Evolutionary conservation across 768 basidiomycete genomes (phyloP).

Genomic region (Lactarius pseudohatsudake): DNA sequence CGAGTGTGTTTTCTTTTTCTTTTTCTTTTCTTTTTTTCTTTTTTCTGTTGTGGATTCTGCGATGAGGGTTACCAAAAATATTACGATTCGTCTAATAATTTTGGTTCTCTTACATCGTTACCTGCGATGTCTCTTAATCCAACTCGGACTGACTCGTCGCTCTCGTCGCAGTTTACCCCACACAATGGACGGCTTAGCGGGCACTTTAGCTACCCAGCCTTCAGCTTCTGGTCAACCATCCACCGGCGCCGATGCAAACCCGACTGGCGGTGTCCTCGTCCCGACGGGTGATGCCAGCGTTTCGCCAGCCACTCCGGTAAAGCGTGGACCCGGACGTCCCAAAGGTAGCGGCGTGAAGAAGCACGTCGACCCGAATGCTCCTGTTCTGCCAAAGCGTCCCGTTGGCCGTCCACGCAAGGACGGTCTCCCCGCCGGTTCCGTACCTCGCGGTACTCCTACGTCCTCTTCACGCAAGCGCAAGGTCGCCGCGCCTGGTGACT

Average conservation of each 20-base stretch:
- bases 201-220: constrained; percentile 21
- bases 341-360: constrained; percentile 79
- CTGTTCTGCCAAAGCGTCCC: constrained; percentile 68
- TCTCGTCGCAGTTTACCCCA: neutral
- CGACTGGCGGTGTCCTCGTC: neutral
- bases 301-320: constrained; percentile 38
- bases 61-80: constrained; percentile 26
- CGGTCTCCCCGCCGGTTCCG: constrained; percentile 75
- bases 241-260: constrained; percentile 5
- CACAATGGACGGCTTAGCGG: constrained; percentile 21
- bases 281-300: constrained; percentile 10
- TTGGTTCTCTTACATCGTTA: neutral
- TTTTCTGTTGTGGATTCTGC: neutral
- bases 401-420: constrained; percentile 82
- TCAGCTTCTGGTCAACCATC: constrained; percentile 13
- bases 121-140: neutral
- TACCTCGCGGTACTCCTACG: constrained; percentile 44
- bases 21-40: neutral
- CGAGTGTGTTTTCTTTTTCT: neutral
- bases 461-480: constrained; percentile 26
- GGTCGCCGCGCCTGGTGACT: constrained; percentile 35
- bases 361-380: constrained; percentile 36
- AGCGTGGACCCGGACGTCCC: constrained; percentile 73
- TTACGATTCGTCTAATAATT: constrained; percentile 19
- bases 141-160: neutral